Evolutionary conservation across 345 rosid genomes (phyloP).

Genomic region (Trapa incisa): DNA sequence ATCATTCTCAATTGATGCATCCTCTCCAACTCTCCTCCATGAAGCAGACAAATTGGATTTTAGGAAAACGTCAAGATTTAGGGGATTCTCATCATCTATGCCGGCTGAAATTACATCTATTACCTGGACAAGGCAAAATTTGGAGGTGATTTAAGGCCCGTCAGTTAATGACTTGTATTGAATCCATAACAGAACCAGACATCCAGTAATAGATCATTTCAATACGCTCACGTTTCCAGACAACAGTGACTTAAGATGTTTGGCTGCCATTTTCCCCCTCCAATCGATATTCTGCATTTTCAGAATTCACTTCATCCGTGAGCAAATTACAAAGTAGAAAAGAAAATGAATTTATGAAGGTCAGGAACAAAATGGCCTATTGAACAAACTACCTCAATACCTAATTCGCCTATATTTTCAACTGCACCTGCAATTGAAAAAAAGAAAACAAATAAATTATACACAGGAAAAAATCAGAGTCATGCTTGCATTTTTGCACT

Average conservation of each 20-base stretch:
- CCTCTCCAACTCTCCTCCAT: constrained; percentile 40
- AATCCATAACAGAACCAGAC: background rate
- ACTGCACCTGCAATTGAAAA: background rate
- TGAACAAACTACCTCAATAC: constrained; percentile 6
- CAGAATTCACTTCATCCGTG: constrained; percentile 7
- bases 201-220: constrained; percentile 2
- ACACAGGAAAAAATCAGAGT: background rate
- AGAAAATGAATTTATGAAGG: background rate
- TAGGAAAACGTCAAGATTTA: constrained; percentile 69
- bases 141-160: background rate
- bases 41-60: constrained; percentile 68
- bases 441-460: background rate
- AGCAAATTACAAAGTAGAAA: background rate
- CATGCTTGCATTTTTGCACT: background rate
- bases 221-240: constrained; percentile 56
- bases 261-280: constrained; percentile 70
- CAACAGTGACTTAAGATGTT: constrained; percentile 50
- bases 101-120: constrained; percentile 52
- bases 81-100: constrained; percentile 71
- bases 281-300: constrained; percentile 55
- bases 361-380: background rate
- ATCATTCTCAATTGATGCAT: constrained; percentile 20
- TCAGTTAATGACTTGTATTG: background rate
- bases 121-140: constrained; percentile 32
- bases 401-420: background rate